Evolutionary conservation across 306 rosid species (phyloP).

Genomic region (Prunus kanzakura): DNA sequence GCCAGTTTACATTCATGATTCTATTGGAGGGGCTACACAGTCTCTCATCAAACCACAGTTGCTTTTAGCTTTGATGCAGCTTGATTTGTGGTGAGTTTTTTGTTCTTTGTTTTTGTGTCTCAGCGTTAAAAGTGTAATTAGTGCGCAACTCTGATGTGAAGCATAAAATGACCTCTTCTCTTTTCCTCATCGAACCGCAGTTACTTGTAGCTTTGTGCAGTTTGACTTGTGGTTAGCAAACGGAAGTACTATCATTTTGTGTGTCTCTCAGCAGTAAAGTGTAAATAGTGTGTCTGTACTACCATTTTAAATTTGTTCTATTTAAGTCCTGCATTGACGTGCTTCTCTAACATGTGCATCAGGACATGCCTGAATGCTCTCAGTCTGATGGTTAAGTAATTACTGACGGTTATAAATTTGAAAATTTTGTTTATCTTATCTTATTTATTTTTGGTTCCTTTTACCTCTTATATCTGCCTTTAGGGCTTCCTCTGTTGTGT

Average conservation of each 20-base stretch:
- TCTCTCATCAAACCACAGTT: background rate
- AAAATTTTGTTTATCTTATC: background rate
- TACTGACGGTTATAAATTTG: background rate
- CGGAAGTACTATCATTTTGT: background rate
- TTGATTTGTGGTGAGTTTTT: too few species aligned
- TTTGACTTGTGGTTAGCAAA: background rate
- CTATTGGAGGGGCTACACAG: background rate
- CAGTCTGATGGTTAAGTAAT: background rate
- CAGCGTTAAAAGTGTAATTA: background rate
- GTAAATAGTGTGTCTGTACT: background rate
- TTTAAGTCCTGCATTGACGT: too few species aligned
- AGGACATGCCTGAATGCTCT: too few species aligned
- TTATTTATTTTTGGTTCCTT: background rate
- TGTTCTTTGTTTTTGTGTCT: background rate
- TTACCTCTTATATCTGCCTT: background rate
- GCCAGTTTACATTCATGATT: too few species aligned
- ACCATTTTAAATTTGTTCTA: background rate
- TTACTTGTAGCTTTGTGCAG: background rate
- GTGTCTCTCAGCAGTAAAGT: background rate
- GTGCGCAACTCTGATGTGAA: too few species aligned
- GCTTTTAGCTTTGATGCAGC: too few species aligned
- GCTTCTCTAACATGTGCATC: too few species aligned
- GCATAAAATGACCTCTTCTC: background rate
- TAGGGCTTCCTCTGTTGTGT: background rate
- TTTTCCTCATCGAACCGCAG: background rate